Conservation (phyloP, 495 filamentous ascomycete species). For the Annulohypoxylon bovei region DNA sequence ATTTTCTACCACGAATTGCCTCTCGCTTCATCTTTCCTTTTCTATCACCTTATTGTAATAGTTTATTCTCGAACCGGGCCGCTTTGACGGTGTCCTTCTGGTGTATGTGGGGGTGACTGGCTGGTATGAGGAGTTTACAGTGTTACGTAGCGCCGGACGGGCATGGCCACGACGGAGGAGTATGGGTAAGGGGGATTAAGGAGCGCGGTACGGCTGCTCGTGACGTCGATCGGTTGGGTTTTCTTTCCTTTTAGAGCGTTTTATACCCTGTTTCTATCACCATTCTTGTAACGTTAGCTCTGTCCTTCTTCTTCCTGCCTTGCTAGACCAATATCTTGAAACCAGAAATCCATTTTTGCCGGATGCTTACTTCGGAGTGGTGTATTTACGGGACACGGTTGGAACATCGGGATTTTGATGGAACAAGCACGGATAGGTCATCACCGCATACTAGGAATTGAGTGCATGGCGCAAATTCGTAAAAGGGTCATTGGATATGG, state of each 20-base stretch:
- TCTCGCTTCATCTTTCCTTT: background rate
- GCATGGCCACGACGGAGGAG: background rate
- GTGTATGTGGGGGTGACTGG: background rate
- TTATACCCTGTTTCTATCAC: constrained; percentile 38
- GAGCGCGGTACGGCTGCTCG: background rate
- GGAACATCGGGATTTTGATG: constrained; percentile 8
- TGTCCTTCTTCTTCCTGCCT: constrained; percentile 5
- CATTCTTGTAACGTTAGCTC: constrained; percentile 33
- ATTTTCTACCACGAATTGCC: background rate
- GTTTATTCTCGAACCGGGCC: background rate
- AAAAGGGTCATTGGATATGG: constrained; percentile 1
- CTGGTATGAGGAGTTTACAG: constrained; percentile 5
- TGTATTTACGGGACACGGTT: background rate
- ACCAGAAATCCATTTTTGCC: constrained; percentile 18
- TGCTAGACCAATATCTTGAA: constrained; percentile 35
- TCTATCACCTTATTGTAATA: background rate
- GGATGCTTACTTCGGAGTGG: constrained; percentile 8
- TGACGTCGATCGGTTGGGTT: background rate
- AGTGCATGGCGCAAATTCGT: constrained; percentile 12
- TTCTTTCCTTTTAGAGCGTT: constrained; percentile 27
- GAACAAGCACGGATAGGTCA: background rate
- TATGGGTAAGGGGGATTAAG: constrained; percentile 1
- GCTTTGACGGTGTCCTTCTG: background rate
- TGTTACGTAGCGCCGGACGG: background rate
- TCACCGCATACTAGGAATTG: constrained; percentile 1